Evolutionary conservation across 2,329 filamentous ascomycete genomes (phyloP).

Genomic region (Microsporum audouinii): DNA sequence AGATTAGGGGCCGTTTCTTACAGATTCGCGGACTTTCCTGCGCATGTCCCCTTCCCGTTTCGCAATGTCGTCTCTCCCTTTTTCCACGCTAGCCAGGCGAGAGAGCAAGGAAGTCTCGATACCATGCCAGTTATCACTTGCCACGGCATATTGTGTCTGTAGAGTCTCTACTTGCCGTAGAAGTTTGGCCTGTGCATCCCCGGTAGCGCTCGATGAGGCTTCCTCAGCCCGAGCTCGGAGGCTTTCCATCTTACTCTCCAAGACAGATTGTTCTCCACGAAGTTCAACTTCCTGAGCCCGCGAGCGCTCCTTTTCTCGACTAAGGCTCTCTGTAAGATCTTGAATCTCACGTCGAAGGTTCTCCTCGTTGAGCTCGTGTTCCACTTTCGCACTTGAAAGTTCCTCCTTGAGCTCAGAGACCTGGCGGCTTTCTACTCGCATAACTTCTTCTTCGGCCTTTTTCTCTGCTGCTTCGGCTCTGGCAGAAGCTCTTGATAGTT

Average conservation of each 20-base stretch:
- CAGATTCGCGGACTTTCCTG: slow-evolving; percentile 76
- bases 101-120: slow-evolving; percentile 79
- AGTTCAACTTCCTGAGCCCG: slow-evolving; percentile 62
- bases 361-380: slow-evolving; percentile 60
- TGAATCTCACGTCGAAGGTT: slow-evolving; percentile 57
- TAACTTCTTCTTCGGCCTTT: slow-evolving; percentile 54
- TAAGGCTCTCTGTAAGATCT: slow-evolving; percentile 61
- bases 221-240: slow-evolving; percentile 81
- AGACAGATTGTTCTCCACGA: slow-evolving; percentile 59
- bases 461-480: slow-evolving; percentile 56
- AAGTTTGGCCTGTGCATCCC: slow-evolving; percentile 78
- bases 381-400: slow-evolving; percentile 54
- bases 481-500: slow-evolving; percentile 56
- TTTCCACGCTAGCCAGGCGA: slow-evolving; percentile 67
- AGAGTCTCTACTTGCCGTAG: slow-evolving; percentile 89
- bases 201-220: slow-evolving; percentile 66
- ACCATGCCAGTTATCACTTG: slow-evolving; percentile 94
- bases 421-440: slow-evolving; percentile 53
- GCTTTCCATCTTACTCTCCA: slow-evolving; percentile 83
- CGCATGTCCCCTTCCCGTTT: slow-evolving; percentile 77
- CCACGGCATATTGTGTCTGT: slow-evolving; percentile 87
- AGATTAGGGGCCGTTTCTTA: slow-evolving; percentile 35
- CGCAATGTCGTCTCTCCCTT: slow-evolving; percentile 76
- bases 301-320: slow-evolving; percentile 59
- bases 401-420: slow-evolving; percentile 50